These are phyloP conservation scores for Termitomyces sp. DNA, from an alignment of 768 basidiomycete genomes.

Conservation along the genomic window DNA sequence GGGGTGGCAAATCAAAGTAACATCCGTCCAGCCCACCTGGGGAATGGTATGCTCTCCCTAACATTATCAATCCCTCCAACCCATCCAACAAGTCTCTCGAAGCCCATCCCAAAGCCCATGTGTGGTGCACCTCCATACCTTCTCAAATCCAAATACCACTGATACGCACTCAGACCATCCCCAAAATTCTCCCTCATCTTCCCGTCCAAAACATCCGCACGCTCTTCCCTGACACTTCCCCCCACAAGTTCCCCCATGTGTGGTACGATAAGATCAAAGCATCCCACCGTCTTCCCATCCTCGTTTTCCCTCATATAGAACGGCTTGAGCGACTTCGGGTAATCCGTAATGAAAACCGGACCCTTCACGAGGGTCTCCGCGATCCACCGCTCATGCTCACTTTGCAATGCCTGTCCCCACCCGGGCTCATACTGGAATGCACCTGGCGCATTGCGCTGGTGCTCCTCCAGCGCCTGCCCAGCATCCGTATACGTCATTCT, in stretches of 20 bases:
- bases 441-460: conserved; percentile 23
- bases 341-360: conserved; percentile 90
- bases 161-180: conserved; percentile 35
- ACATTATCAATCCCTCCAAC: conserved; percentile 85
- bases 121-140: conserved; percentile 86
- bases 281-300: conserved; percentile 65
- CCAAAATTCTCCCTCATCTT: conserved; percentile 43
- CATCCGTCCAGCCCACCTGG: conserved; percentile 83
- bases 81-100: conserved; percentile 87
- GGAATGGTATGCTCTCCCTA: conserved; percentile 90
- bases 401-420: conserved; percentile 73
- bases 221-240: conserved; percentile 85
- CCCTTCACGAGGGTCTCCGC: conserved; percentile 62
- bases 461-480: conserved; percentile 46
- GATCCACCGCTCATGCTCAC: conserved; percentile 93
- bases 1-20: conserved; percentile 33
- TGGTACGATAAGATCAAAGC: conserved; percentile 93
- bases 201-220: conserved; percentile 43
- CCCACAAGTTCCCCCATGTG: conserved; percentile 86
- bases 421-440: conserved; percentile 52
- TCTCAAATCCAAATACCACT: conserved; percentile 83
- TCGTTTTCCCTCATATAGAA: conserved; percentile 90
- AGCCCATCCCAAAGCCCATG: conserved; percentile 95
- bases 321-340: conserved; percentile 79
- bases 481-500: conserved; percentile 81